Base-by-base conservation (phyloP, 495 filamentous ascomycete species). In the Penicillium fimorum region DNA sequence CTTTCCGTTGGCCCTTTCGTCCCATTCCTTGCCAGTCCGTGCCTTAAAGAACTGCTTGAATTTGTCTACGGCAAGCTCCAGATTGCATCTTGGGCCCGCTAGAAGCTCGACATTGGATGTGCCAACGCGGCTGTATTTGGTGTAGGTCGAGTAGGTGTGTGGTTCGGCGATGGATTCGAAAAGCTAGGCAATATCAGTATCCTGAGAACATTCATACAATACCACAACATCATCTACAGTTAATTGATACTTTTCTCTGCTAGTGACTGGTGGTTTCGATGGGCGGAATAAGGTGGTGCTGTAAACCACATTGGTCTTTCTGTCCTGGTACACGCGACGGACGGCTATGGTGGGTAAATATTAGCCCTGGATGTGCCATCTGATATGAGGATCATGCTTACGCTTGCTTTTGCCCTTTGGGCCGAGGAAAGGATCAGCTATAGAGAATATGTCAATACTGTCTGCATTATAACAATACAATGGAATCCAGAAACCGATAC, bases 21-120 rank as follows among this genome's bases (percentile, higher is more conserved):
- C 73, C 87, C 86, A 90, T 8, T 66, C 52, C 11, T 78, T 70
- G 1, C 81, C 79, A 0, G 83, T 82, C 62, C 84, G 79, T 3
- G 68, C 59, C 12, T 67, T 55, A 69, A 89, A 90, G 60, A 84
- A 83, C 0, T 44, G n/a, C 59, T 73, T 70, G 63, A 89, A 88
- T 0, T 63, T 64, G 0, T 25, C 58, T 27, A 80, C 70, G 7
- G 81, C 82, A 7, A 53, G 22, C 0, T 68, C 64, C 3, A 72
- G 61, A 2, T 30, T 62, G 27, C 67, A 70, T 10, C 64, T 67
- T 0, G 66, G 52, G 7, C 69, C 68, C 11, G 70, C 67, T 17
- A 82, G 59, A 15, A 72, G 55, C 3, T 75, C 58, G 2, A 62
- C 51, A 1, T 43, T 49, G 0, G 59, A 61, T 29, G 33, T 59